Conservation (phyloP, 305 asterid species). For the Fraxinus velutina region DNA sequence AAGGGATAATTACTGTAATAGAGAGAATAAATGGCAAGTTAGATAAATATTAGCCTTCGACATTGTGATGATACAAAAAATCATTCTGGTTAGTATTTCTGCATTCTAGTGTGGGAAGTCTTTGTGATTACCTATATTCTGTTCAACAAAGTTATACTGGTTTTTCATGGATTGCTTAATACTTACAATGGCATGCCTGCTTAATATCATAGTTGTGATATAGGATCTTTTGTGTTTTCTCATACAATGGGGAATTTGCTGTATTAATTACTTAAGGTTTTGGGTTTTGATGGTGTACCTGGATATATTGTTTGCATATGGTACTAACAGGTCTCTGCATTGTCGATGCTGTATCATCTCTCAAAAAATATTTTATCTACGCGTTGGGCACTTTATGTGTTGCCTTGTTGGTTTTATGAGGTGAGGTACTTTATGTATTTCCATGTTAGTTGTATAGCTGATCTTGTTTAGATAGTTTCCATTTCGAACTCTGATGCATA, state of each 20-base stretch:
- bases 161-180: background rate
- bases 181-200: background rate
- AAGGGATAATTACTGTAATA: conserved; percentile 63
- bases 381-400: background rate
- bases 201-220: background rate
- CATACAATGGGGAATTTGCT: too few relatives aligned
- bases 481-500: background rate
- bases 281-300: background rate
- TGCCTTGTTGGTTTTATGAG: background rate
- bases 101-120: background rate
- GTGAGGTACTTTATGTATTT: background rate
- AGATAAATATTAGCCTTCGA: background rate
- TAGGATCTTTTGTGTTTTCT: background rate
- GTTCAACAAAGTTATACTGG: background rate
- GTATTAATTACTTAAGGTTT: background rate
- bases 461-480: background rate
- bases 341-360: background rate
- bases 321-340: background rate
- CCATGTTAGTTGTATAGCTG: background rate
- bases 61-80: background rate
- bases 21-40: conserved; percentile 64
- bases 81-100: background rate
- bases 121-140: too few relatives aligned
- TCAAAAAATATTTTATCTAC: background rate
- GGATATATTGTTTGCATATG: background rate